A percentile compares a stretch with the other conserved stretches of the same genome.
phyloP scores from a whole-genome alignment of 2,329 filamentous ascomycete genomes.

The Xenosphaeropsis pyriputrescens region DNA sequence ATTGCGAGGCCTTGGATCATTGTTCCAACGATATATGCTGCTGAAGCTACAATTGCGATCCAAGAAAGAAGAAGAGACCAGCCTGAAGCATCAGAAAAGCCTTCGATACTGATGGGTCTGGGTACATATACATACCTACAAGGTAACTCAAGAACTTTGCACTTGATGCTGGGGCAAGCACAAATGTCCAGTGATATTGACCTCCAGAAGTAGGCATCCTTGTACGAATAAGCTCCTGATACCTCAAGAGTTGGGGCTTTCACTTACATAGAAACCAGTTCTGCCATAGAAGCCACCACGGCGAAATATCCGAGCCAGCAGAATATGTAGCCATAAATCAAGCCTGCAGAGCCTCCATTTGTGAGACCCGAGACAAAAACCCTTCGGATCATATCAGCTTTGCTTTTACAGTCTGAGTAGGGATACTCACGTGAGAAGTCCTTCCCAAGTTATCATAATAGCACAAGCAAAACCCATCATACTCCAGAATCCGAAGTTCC shows the following conservation, averaged over 20 bases:
- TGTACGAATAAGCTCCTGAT: too few species aligned
- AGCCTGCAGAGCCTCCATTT: slow-evolving; percentile 34
- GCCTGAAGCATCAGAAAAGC: slow-evolving; percentile 20
- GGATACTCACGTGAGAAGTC: slow-evolving; percentile 26
- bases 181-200: slow-evolving; percentile 45
- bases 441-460: slow-evolving; percentile 36
- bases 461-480: slow-evolving; percentile 29
- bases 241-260: too few species aligned
- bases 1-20: slow-evolving; percentile 30
- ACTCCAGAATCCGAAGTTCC: slow-evolving; percentile 27
- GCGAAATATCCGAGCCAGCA: slow-evolving; percentile 25
- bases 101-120: not conserved
- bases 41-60: slow-evolving; percentile 21
- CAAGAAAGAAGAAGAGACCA: slow-evolving; percentile 35
- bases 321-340: slow-evolving; percentile 33
- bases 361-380: slow-evolving; percentile 3
- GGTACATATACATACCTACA: not conserved
- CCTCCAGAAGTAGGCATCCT: slow-evolving; percentile 24
- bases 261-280: slow-evolving; percentile 25
- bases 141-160: slow-evolving; percentile 31
- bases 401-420: slow-evolving; percentile 23
- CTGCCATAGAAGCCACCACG: slow-evolving; percentile 23
- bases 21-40: slow-evolving; percentile 27
- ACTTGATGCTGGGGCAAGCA: slow-evolving; percentile 29
- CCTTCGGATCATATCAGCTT: slow-evolving; percentile 18